Evolutionary conservation across 805 yeast genomes (phyloP).

Genomic region (Lachancea lanzarotensis): DNA sequence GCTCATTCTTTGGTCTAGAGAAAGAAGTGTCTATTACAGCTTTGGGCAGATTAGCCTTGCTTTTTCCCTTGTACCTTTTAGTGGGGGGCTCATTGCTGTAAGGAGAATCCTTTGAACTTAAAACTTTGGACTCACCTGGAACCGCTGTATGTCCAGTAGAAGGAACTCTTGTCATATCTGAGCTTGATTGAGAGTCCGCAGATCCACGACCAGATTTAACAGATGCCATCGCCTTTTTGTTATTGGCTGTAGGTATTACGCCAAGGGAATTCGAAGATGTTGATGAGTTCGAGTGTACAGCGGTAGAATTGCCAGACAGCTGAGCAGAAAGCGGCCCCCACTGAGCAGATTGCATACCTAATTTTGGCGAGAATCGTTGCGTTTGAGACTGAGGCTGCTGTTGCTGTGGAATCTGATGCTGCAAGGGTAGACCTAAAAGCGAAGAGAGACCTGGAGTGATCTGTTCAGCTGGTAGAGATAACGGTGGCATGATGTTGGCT

Average conservation of each 20-base stretch:
- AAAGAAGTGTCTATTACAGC: background rate
- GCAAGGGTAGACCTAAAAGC: conserved; percentile 4
- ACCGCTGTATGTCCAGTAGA: background rate
- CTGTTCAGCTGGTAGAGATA: conserved; percentile 6
- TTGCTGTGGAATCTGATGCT: conserved; percentile 1
- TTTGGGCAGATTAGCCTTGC: background rate
- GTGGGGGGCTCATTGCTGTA: background rate
- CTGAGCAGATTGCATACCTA: background rate
- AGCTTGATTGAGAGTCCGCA: background rate
- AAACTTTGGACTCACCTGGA: background rate
- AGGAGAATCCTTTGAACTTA: background rate
- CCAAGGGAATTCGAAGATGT: conserved; percentile 1
- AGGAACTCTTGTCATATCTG: background rate
- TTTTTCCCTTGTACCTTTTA: background rate
- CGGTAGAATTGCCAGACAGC: conserved; percentile 4
- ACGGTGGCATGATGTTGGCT: conserved; percentile 4
- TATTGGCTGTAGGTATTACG: background rate
- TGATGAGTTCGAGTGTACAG: conserved; percentile 9
- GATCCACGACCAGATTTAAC: background rate
- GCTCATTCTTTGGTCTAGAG: conserved; percentile 43
- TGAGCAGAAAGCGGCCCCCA: background rate
- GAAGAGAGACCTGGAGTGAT: conserved; percentile 9
- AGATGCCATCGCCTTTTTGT: background rate
- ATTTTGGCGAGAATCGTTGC: background rate
- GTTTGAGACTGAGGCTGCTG: background rate